Evolutionary conservation across 805 yeast genomes (phyloP).

Genomic region (Starmerella etchellsii): DNA sequence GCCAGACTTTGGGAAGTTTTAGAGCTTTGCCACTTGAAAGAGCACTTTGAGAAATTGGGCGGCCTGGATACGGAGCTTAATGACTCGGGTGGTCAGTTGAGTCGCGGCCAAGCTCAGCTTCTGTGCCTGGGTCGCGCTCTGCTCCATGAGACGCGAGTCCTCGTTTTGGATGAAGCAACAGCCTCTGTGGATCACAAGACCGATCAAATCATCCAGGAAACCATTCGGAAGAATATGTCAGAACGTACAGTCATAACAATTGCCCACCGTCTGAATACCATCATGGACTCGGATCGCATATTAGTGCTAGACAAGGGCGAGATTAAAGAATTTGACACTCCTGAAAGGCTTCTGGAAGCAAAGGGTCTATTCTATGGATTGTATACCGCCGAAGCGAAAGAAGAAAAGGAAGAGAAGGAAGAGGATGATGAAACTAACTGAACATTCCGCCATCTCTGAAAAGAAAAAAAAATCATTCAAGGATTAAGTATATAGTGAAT

Average conservation of each 20-base stretch:
- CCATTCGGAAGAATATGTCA: slow-evolving; percentile 52
- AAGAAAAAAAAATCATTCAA: too few relatives aligned
- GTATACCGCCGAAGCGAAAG: slow-evolving; percentile 16
- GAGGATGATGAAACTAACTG: too few relatives aligned
- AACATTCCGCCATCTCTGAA: too few relatives aligned
- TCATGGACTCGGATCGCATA: slow-evolving; percentile 65
- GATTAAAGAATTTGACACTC: slow-evolving; percentile 60
- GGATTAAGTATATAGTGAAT: background rate
- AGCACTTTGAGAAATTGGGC: slow-evolving; percentile 22
- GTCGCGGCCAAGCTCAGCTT: slow-evolving; percentile 73
- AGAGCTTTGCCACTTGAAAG: slow-evolving; percentile 45
- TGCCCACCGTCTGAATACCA: slow-evolving; percentile 73
- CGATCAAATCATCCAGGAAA: slow-evolving; percentile 60
- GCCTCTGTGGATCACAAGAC: slow-evolving; percentile 77
- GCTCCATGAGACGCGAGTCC: slow-evolving; percentile 50
- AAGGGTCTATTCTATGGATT: slow-evolving; percentile 19
- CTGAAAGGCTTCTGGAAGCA: slow-evolving; percentile 24
- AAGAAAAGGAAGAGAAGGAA: slow-evolving; percentile 6
- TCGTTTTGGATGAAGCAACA: slow-evolving; percentile 68
- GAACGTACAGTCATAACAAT: slow-evolving; percentile 68
- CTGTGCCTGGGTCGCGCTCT: slow-evolving; percentile 69
- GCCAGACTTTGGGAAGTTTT: slow-evolving; percentile 47
- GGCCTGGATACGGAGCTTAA: slow-evolving; percentile 41
- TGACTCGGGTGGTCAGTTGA: slow-evolving; percentile 66
- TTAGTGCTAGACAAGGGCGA: slow-evolving; percentile 58